phyloP scores from a whole-genome alignment of 2,329 filamentous ascomycete species.

The Drechslerella dactyloides region DNA sequence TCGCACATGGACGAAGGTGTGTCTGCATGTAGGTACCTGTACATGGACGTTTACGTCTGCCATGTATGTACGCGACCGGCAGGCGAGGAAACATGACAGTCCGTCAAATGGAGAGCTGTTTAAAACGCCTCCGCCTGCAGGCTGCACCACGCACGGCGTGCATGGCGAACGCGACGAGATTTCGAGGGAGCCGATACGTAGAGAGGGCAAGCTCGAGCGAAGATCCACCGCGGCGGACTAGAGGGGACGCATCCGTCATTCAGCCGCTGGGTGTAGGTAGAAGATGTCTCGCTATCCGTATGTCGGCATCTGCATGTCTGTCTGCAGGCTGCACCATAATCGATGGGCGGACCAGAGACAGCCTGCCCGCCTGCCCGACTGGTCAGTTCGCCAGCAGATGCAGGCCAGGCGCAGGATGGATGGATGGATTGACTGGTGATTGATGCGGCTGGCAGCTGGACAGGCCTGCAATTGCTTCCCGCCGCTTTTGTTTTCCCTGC shows the following conservation, averaged over 20 bases:
- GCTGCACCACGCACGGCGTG: slow-evolving; percentile 20
- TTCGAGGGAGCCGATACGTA: background rate
- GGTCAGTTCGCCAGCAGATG: background rate
- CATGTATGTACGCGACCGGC: background rate
- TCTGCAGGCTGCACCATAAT: no score
- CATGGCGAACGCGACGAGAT: slow-evolving; percentile 3
- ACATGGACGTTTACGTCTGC: background rate
- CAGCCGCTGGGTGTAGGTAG: slow-evolving; percentile 21
- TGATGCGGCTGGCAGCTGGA: slow-evolving; percentile 8
- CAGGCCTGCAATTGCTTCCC: slow-evolving; percentile 8
- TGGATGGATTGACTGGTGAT: background rate
- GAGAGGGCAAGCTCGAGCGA: background rate
- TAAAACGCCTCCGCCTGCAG: background rate
- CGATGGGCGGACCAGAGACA: no score
- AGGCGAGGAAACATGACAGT: background rate
- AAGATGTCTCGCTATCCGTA: no score
- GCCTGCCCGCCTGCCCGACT: slow-evolving; percentile 1
- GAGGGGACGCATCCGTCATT: slow-evolving; percentile 24
- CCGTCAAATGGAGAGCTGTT: slow-evolving; percentile 2
- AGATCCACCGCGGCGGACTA: background rate
- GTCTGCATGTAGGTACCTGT: background rate
- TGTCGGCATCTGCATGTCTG: background rate
- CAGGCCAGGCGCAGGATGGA: background rate
- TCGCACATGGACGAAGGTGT: background rate
- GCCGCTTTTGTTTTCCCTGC: slow-evolving; percentile 12